phyloP scores from a whole-genome alignment of 2,329 filamentous ascomycete genomes.

The Myriosclerotinia duriaeana region DNA sequence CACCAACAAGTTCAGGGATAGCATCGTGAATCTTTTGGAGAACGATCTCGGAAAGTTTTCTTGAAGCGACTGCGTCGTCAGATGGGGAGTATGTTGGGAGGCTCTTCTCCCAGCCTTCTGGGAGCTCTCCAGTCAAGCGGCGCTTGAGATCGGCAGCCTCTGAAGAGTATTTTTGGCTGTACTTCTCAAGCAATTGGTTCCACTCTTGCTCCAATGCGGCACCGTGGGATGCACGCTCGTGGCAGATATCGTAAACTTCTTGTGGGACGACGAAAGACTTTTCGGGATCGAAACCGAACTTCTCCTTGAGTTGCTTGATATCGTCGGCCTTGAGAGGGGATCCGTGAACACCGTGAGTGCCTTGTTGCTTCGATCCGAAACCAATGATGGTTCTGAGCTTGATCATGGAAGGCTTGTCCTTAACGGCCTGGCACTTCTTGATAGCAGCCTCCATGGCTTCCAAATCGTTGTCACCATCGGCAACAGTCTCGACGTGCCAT shows the following conservation, averaged over 20 bases:
- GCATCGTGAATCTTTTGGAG: constrained; percentile 80
- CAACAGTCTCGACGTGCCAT: constrained; percentile 86
- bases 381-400: constrained; percentile 97
- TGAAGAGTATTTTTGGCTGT: constrained; percentile 71
- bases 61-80: constrained; percentile 82
- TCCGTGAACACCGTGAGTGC: constrained; percentile 94
- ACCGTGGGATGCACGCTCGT: constrained; percentile 80
- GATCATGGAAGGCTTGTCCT: constrained; percentile 95
- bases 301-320: constrained; percentile 87
- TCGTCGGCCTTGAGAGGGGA: constrained; percentile 94
- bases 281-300: constrained; percentile 94
- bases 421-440: constrained; percentile 79
- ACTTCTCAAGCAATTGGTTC: constrained; percentile 90
- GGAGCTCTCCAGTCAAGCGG: constrained; percentile 78
- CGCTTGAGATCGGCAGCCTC: constrained; percentile 80
- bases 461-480: constrained; percentile 86
- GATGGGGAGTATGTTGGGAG: constrained; percentile 86
- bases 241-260: constrained; percentile 88
- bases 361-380: constrained; percentile 88
- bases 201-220: constrained; percentile 90
- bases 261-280: constrained; percentile 91
- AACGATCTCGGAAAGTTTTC: constrained; percentile 94
- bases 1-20: constrained; percentile 89
- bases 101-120: constrained; percentile 93
- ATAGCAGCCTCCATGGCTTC: constrained; percentile 86